A percentile compares a stretch with the other conserved stretches of the same genome.
Evolutionary conservation across 1,284 basidiomycete genomes (phyloP).

Genomic region (Cryptococcus depauperatus): DNA sequence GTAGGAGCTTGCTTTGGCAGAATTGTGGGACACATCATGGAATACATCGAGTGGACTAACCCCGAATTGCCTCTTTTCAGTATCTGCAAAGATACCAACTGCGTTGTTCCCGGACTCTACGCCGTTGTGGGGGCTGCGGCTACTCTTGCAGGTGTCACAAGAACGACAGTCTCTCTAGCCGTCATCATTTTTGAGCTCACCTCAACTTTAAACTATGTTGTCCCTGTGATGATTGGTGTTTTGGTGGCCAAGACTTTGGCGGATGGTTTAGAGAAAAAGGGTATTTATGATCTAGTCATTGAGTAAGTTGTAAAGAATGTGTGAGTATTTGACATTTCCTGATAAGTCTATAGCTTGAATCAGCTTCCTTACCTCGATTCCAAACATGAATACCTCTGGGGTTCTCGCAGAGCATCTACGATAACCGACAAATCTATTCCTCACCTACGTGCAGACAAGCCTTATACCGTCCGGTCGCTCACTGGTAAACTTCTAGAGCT

Average conservation of each 20-base stretch:
- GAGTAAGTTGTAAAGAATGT: conserved; percentile 50
- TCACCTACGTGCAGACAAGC: conserved; percentile 36
- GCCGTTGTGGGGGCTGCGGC: conserved; percentile 84
- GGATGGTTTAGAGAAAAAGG: conserved; percentile 85
- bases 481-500: conserved; percentile 39
- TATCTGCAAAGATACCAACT: conserved; percentile 49
- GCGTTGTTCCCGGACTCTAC: conserved; percentile 69
- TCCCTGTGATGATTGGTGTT: conserved; percentile 81
- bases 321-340: neutral
- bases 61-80: conserved; percentile 60
- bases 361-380: conserved; percentile 84
- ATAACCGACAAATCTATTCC: conserved; percentile 51
- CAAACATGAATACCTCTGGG: conserved; percentile 84
- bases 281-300: conserved; percentile 92
- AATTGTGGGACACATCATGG: conserved; percentile 74
- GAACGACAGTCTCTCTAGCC: conserved; percentile 66
- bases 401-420: conserved; percentile 61
- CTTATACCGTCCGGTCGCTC: conserved; percentile 36
- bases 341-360: conserved; percentile 47
- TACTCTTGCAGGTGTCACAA: conserved; percentile 74
- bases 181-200: conserved; percentile 98
- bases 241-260: conserved; percentile 89
- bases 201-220: conserved; percentile 85
- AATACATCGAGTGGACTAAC: conserved; percentile 63
- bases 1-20: conserved; percentile 95